Conservation (phyloP, 352 stramenopile species). For the Saprolegnia diclina region DNA sequence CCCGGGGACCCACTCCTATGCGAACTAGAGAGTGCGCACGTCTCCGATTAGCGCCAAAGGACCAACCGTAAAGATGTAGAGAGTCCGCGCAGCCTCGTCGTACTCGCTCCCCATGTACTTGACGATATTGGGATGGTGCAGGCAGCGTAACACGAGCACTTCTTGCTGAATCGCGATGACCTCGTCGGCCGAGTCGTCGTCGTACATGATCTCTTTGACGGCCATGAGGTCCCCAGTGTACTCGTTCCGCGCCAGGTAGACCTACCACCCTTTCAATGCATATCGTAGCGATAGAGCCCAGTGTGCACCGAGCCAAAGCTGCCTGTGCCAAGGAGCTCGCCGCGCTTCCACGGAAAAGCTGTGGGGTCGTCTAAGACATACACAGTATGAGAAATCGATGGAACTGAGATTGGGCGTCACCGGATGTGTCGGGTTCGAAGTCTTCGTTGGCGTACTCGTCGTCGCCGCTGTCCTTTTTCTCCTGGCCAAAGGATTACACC, state of each 20-base stretch:
- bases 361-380: not conserved
- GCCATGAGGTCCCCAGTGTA: constrained; percentile 82
- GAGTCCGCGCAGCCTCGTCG: constrained; percentile 46
- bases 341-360: constrained; percentile 41
- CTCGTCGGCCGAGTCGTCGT: constrained; percentile 38
- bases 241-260: constrained; percentile 90
- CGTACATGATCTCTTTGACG: constrained; percentile 57
- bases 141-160: constrained; percentile 79
- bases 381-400: constrained; percentile 12
- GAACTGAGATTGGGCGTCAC: not conserved
- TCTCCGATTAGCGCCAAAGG: not conserved
- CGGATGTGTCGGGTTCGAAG: constrained; percentile 47
- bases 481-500: not conserved
- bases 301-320: constrained; percentile 53
- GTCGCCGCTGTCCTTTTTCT: constrained; percentile 18
- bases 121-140: constrained; percentile 90
- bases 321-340: constrained; percentile 48
- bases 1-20: constrained; percentile 79
- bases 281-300: too few species aligned
- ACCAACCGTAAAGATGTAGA: constrained; percentile 83
- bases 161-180: constrained; percentile 51
- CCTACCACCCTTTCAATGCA: constrained; percentile 30
- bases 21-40: not conserved
- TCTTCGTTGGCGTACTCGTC: constrained; percentile 40
- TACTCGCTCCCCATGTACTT: constrained; percentile 87